Base-by-base conservation (phyloP, 345 rosid genomes). In the Arabis hirsuta region DNA sequence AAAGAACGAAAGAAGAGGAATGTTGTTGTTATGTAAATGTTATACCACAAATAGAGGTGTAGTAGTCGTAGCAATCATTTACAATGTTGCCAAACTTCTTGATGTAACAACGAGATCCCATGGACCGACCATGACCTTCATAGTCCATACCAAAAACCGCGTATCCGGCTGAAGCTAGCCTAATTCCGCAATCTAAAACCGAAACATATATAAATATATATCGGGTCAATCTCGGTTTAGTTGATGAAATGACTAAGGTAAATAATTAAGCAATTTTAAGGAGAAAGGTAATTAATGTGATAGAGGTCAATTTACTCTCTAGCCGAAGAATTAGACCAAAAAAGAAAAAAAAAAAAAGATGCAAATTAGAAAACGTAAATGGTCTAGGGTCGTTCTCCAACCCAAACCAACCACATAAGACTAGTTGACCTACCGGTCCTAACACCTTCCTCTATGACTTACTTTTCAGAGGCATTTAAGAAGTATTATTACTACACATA, bases 61-160 rank as follows among this genome's bases (percentile, higher is more conserved):
- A 91, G 74, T 77, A 88, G 14, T 81, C 82, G 20, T 81, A 59
- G 80, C 99, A 95, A 69, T 95, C 99, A 8, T 90, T 85, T 0
- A 95, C 80, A 9, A 90, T 79, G 73, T 92, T 81, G 1, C 74
- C 81, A 48, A 95, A 95, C 84, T 90, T 95, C 84, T 88, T 95
- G 81, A 95, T 95, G 75, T 95, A 95, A 60, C 99, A 95, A 39
- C 99, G 96, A 36, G 92, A 77, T 7, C 99, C 99, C 75, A 45
- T 76, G 52, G 99, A 95, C 64, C 85, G 85, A 10, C 99, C 99
- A 46, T 95, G 99, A 13, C 99, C 98, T 81, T 91, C 96, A 45
- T 91, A 90, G 75, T 95, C 98, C 58, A 95, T 82, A 55, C 99
- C 99, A 55, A 90, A 91, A 69, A 88, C 99, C 0, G 91, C 98